Evolutionary conservation across 129 eudicot genomes (phyloP).

Genomic region (Oenanthe sinensis): DNA sequence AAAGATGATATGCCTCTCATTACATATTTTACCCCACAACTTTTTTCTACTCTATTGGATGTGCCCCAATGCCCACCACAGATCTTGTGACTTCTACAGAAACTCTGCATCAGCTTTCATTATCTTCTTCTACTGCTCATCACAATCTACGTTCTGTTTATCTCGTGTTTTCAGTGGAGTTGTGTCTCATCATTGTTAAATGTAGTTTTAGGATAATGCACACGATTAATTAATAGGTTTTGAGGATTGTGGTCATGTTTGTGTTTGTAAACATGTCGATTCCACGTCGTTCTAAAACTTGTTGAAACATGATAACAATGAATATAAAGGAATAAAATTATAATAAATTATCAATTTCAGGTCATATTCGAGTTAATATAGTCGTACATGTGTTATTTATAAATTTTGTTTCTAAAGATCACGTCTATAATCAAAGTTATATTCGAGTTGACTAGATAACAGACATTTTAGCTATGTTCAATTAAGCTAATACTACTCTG

Average conservation of each 20-base stretch:
- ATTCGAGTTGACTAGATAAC: background rate
- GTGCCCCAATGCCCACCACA: background rate
- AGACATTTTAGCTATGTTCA: background rate
- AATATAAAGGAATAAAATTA: background rate
- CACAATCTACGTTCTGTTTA: background rate
- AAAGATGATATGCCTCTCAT: background rate
- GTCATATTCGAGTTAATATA: too few relatives aligned
- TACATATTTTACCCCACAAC: slow-evolving; percentile 6
- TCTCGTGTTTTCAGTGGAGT: background rate
- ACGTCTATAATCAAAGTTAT: background rate
- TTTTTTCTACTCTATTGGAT: background rate
- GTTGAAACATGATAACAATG: background rate
- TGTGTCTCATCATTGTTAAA: background rate
- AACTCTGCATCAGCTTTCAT: background rate
- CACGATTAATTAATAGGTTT: background rate
- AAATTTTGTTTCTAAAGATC: background rate
- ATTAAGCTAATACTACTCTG: background rate
- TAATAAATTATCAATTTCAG: background rate
- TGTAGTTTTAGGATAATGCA: background rate
- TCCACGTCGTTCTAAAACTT: background rate
- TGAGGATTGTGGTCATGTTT: background rate
- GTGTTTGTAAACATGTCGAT: background rate
- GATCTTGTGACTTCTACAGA: slow-evolving; percentile 13
- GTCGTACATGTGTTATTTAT: too few relatives aligned
- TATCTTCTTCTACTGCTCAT: background rate